Conservation (phyloP, 1,284 basidiomycete genomes). For the Fereydounia khargensis region DNA sequence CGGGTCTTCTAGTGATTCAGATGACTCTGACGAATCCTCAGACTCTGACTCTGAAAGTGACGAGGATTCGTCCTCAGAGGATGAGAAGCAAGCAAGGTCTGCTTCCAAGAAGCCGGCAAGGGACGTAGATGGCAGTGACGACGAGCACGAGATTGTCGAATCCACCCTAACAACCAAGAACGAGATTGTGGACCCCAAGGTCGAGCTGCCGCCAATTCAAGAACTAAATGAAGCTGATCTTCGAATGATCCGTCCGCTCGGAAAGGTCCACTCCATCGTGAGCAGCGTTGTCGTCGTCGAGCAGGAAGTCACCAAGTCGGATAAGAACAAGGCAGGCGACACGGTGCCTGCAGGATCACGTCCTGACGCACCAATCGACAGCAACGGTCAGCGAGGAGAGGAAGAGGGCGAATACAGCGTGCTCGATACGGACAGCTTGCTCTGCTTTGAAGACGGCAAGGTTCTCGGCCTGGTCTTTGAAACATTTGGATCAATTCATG, state of each 20-base stretch:
- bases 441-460: conserved; percentile 77
- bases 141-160: not conserved
- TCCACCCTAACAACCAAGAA: conserved; percentile 43
- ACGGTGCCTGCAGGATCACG: not conserved
- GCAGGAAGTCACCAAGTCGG: conserved; percentile 29
- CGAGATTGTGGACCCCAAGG: conserved; percentile 33
- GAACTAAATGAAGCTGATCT: conserved; percentile 21
- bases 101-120: too few relatives aligned
- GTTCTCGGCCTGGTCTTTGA: conserved; percentile 84
- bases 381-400: conserved; percentile 28
- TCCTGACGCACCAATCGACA: conserved; percentile 20
- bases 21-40: not conserved
- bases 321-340: not conserved
- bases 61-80: conserved; percentile 15
- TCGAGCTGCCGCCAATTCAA: conserved; percentile 23
- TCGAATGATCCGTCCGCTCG: conserved; percentile 31
- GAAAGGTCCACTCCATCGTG: conserved; percentile 48
- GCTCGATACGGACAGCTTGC: conserved; percentile 81
- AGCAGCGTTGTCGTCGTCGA: conserved; percentile 50
- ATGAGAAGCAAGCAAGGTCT: too few relatives aligned
- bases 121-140: conserved; percentile 5
- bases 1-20: conserved; percentile 6
- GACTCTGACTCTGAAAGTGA: too few relatives aligned
- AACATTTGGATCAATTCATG: conserved; percentile 81
- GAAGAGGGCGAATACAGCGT: conserved; percentile 62